phyloP scores from a whole-genome alignment of 305 asterid genomes.

The Solanum aculeatissimum region DNA sequence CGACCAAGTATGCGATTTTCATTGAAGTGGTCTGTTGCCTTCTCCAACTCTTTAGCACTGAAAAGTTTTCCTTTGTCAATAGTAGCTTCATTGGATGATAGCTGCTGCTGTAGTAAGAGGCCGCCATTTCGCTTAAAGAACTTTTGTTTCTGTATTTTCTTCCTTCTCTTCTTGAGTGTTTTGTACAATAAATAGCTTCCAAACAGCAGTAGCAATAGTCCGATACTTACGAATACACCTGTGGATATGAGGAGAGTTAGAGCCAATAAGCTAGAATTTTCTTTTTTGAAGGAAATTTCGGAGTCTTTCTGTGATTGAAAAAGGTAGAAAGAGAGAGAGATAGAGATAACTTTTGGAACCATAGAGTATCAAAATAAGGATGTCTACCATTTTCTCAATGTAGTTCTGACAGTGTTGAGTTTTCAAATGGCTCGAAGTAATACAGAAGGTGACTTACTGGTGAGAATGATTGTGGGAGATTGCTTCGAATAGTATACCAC shows the following conservation, averaged over 20 bases:
- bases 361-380: not conserved
- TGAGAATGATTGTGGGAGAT: not conserved
- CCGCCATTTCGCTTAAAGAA: slow-evolving; percentile 1
- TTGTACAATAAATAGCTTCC: not conserved
- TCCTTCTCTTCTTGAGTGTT: not conserved
- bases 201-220: not conserved
- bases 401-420: not conserved
- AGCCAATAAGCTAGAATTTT: not conserved
- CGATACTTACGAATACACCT: not conserved
- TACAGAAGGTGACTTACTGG: not conserved
- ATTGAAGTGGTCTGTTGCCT: slow-evolving; percentile 1
- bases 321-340: too few species aligned
- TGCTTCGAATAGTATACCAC: not conserved
- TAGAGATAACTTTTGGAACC: not conserved
- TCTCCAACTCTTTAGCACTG: not conserved
- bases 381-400: not conserved
- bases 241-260: not conserved
- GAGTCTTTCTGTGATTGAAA: not conserved
- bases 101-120: not conserved
- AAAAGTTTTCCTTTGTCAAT: not conserved
- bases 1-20: slow-evolving; percentile 3
- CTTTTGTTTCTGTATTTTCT: not conserved
- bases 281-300: not conserved
- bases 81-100: not conserved
- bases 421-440: not conserved